Evolutionary conservation across 345 rosid species (phyloP), one percentile per base, ranked within the genome.

Genomic region (Corchorus olitorius): DNA sequence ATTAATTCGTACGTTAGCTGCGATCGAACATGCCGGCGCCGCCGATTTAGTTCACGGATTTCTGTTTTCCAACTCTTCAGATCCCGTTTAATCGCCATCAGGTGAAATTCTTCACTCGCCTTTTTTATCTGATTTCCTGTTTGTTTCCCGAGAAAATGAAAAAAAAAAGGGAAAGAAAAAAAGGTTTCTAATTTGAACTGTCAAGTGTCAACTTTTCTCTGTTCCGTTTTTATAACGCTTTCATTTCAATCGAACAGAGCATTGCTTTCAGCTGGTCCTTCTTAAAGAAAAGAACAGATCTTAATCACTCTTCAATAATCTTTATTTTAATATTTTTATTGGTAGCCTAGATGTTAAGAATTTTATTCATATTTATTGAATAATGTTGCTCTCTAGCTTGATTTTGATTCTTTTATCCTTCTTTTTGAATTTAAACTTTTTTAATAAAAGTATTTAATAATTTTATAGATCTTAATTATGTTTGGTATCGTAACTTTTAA

Each of bases 11-110:
- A 43, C 74, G 50, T 39, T 37, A 56, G 70, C 66, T 49, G 22
- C 68, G 72, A 70, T 74, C 79, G 70, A 72, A 55, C 65, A 63
- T 53, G 84, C 87, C 84, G 84, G 83, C 83, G 90, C 90, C 81
- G 86, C 76, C 87, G 80, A 59, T 81, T 80, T 82, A 68, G 77
- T n/a, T 59, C 68, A 58, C 68, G 72, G 22, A 11, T 39, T 35
- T 74, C 43, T 39, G 43, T 70, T 37, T 53, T 64, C 61, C 69
- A 54, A 33, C 73, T 69, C 56, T 14, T 8, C 80, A 74, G 89
- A 87, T 86, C 86, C 72, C 72, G 71, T 61, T 3, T 76, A 65
- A 77, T 80, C 75, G 22, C 72, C 62, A 52, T 75, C 82, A 75
- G 88, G 88, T 84, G 63, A 52, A 52, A n/a, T 22, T 20, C 34